Evolutionary conservation across 768 basidiomycete genomes (phyloP), one percentile per base, ranked within the genome.

Genomic region (Boletus rex-veris): DNA sequence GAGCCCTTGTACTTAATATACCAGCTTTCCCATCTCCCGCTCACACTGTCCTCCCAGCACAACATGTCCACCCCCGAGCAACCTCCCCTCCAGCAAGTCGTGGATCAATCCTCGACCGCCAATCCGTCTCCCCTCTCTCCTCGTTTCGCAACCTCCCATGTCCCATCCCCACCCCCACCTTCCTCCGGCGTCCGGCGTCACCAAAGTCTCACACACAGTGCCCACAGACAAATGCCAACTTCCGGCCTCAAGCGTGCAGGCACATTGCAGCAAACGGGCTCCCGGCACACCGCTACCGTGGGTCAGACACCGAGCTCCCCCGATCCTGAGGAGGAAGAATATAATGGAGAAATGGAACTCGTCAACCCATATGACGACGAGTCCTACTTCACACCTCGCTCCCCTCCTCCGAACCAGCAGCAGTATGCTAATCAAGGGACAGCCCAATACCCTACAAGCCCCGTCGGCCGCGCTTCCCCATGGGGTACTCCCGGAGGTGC

Each of bases 201-300:
- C 68, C 85, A 86, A 53, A 89, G 86, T 52, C 78, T 92, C 45
- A 92, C 86, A 24, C 83, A 88, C 59, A 84, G 86, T 28, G 78
- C 83, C 16, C 79, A 75, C 28, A 79, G 82, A 48, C 74, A 74
- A 44, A 80, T 83, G 64, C 71, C 75, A 12, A 62, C 75, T 30
- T 64, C 79, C 15, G 79, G 80, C 38, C 79, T 92, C 54, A 88
- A 83, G 66, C 85, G 90, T 54, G 82, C 88, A 24, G 90, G 88
- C 21, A 92, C 90, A 11, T 72, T 91, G 11, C 69, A 69, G 36
- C 70, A 71, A 39, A 80, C 83, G 2, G 76, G 81, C 6, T 62
- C 77, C 43, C 72, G 74, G 40, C 68, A 71, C 31, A 57, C 57
- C 21, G 0, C 59, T 33, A 14, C 63, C 48, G 64, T 62, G 14